Base-by-base conservation (phyloP, 2,329 filamentous ascomycete species). In the Hypocrella siamensis region DNA sequence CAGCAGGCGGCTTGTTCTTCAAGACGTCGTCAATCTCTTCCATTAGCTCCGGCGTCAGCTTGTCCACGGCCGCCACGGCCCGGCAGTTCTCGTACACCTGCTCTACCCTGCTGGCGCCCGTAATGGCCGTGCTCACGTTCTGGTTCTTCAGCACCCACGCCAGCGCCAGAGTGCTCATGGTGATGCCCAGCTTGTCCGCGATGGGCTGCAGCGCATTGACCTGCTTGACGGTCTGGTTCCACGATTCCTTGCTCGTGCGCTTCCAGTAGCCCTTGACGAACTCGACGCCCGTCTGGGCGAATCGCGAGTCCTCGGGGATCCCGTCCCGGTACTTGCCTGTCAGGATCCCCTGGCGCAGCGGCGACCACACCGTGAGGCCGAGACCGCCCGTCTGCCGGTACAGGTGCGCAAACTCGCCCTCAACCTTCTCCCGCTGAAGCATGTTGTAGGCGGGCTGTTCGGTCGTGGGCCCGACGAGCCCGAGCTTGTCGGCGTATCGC, bases 361-460 rank as follows among this genome's bases (percentile, higher is more conserved):
- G 75, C 3, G 65, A 72, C 53, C 67, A 79, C 36, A 69, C 65
- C 10, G 75, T 79, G 25, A 78, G 55, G 4, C 75, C 75, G 2
- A 73, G 58, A 5, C 31, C 31, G 6, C 71, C 69, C 34, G 64
- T 56, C 37, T 75, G 62, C 26, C 67, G 58, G 52, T 75, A 79
- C 17, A 79, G 56, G 37, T 68, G 65, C 29, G 59, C 56, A 46
- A 64, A 78, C 43, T 79, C 73, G 31, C 56, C 56, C 55, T 79
- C 75, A n/a, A 79, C 70, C 44, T 68, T 69, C 39, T 70, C 54
- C 17, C 74, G 66, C 28, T 56, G 55, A 11, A 79, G 59, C 53
- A 78, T 65, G 54, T 75, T 78, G 56, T 79, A 79, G 31, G 67
- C 58, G 2, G 74, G 74, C 54, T 80, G 75, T 52, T 79, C 75